phyloP scores from a whole-genome alignment of 805 yeast species.

The Priceomyces medius region DNA sequence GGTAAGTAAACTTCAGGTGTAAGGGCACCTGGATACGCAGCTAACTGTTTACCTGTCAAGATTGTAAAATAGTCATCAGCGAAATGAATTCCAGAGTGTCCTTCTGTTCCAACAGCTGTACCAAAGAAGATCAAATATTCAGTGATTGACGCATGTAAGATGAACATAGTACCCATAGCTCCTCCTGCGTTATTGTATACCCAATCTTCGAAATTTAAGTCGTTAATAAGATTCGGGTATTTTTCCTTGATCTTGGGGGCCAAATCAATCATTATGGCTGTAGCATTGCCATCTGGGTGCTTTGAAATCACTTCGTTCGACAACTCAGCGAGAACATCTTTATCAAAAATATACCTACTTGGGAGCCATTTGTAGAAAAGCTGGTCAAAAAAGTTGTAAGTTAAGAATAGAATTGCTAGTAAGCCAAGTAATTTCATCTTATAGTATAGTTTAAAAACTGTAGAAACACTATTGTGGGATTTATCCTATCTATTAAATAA shows the following conservation, averaged over 20 bases:
- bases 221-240: conserved; percentile 76
- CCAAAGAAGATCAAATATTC: conserved; percentile 95
- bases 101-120: conserved; percentile 91
- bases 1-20: conserved; percentile 73
- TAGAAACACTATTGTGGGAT: no score
- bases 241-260: conserved; percentile 54
- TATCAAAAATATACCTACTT: conserved; percentile 66
- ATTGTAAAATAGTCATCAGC: conserved; percentile 98
- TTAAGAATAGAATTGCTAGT: conserved; percentile 20
- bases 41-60: conserved; percentile 72
- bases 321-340: conserved; percentile 54
- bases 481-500: no score
- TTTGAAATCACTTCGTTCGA: conserved; percentile 53
- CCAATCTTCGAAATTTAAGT: conserved; percentile 79
- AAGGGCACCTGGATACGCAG: conserved; percentile 65
- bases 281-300: conserved; percentile 58
- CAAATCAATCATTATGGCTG: conserved; percentile 61
- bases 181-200: conserved; percentile 97
- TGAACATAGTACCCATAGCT: conserved; percentile 96
- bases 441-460: no score
- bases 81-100: conserved; percentile 92
- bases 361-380: conserved; percentile 65
- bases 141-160: conserved; percentile 88
- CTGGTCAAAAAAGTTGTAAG: conserved; percentile 29
- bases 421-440: conserved; percentile 28